These are phyloP conservation scores for Botryotinia globosa DNA, from an alignment of 2,329 filamentous ascomycete genomes.

Conservation along the genomic window DNA sequence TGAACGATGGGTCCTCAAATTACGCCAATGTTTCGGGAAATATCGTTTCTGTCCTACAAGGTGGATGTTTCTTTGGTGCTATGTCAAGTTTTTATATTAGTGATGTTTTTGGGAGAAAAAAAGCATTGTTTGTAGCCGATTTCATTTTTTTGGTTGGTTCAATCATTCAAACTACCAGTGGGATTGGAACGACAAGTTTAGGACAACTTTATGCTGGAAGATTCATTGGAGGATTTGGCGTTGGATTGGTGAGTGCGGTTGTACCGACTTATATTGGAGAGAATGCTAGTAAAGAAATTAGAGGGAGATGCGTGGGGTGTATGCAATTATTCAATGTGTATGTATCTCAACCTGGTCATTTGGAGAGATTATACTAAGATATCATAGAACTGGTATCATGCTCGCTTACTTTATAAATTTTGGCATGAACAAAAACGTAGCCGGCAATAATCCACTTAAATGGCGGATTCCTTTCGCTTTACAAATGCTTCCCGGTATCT, in stretches of 20 bases:
- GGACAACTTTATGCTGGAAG: constrained; percentile 20
- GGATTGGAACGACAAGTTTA: constrained; percentile 18
- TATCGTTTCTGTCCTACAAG: constrained; percentile 65
- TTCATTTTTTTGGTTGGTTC: constrained; percentile 19
- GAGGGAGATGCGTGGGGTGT: constrained; percentile 23
- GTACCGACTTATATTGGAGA: constrained; percentile 26
- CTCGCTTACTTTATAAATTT: constrained; percentile 22
- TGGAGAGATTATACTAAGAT: background rate
- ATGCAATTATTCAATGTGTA: constrained; percentile 27
- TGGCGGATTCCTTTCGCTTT: constrained; percentile 58
- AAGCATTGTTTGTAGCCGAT: constrained; percentile 19
- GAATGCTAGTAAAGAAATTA: constrained; percentile 22
- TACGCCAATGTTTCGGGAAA: constrained; percentile 13
- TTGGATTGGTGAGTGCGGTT: constrained; percentile 22
- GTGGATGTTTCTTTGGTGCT: constrained; percentile 62
- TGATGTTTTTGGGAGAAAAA: constrained; percentile 34
- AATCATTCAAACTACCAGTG: constrained; percentile 20
- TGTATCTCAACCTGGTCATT: background rate
- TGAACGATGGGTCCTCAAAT: background rate
- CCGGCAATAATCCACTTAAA: constrained; percentile 33
- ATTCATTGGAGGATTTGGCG: constrained; percentile 24
- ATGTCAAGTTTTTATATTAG: constrained; percentile 44
- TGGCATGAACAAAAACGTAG: constrained; percentile 15
- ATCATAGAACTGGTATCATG: constrained; percentile 20
- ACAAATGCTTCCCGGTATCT: constrained; percentile 60